Conservation (phyloP, 1,284 basidiomycete species). For the Hemileia vastatrix region DNA sequence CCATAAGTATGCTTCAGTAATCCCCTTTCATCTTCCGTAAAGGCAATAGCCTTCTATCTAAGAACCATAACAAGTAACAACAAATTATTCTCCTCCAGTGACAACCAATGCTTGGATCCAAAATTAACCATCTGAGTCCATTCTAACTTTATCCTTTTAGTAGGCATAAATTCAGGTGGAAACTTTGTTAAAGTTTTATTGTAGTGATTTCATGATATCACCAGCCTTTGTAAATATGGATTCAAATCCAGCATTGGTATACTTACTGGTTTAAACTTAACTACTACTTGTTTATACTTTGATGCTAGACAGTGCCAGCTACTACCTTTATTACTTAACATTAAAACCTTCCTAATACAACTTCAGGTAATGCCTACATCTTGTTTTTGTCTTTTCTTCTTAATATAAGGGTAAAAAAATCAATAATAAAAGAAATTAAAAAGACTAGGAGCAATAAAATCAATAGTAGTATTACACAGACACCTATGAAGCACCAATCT, state of each 20-base stretch:
- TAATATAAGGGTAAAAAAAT: no score
- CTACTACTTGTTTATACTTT: no score
- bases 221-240: not conserved
- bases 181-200: not conserved
- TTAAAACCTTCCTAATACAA: no score
- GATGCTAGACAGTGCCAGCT: no score
- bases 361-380: no score
- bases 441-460: no score
- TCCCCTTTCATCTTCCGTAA: not conserved
- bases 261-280: constrained; percentile 10
- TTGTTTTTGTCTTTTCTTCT: no score
- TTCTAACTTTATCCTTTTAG: not conserved
- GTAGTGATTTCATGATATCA: not conserved
- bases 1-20: not conserved
- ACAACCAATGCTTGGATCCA: not conserved
- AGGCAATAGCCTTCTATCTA: not conserved
- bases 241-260: not conserved
- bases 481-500: no score
- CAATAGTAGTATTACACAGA: no score
- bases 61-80: not conserved
- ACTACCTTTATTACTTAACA: no score
- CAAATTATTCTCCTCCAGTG: not conserved
- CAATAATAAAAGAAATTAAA: no score
- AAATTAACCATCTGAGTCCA: not conserved
- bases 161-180: not conserved